Base-by-base conservation (phyloP, 1,284 basidiomycete genomes). In the Malassezia globosa region DNA sequence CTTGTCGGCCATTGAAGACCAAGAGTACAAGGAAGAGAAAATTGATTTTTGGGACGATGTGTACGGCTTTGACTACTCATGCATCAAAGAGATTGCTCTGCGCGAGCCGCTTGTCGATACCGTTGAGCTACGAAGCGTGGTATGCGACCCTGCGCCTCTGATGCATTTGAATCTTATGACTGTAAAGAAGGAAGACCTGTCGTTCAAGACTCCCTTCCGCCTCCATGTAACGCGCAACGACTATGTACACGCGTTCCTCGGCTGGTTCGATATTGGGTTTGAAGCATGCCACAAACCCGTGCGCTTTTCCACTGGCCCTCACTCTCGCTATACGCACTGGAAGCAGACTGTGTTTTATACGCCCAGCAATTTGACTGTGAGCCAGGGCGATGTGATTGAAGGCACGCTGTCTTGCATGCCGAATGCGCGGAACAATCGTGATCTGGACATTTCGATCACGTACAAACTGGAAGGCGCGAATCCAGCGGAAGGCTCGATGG, bases 1-100 rank as follows among this genome's bases (percentile, higher is more conserved):
- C 77, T 71, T 99, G 48, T 90, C 90, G 36, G 94, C 89, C 35
- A 96, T 99, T 67, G 94, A 99, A 75, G 94, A 99, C 73, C 84
- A 92, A 69, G 94, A 97, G 58, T 99, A 99, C 80, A 97, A 97
- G 75, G 90, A 97, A 63, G 92, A 97, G 75, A 99, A 99, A 76
- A 99, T 99, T 39, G 64, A 63, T 23, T 69, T 95, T 78, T 99
- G 94, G 94, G 90, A 96, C 72, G 92, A 96, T 66, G 94, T 99
- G 24, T 99, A 97, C 74, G 94, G 94, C 36, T 97, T 99, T 73
- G 89, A 99, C 76, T 99, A 89, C 75, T 94, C 88, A 38, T 96
- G 92, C 75, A 97, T 99, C 79, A 96, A 97, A 75, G 89, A 95
- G 72, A 95, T 97, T 68, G 94, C 94, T 4, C 77, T 99, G 46